A percentile compares a stretch with the other conserved stretches of the same genome.
These are phyloP conservation scores for Aspergillus cavernicola DNA, from an alignment of 495 filamentous ascomycete species.

Conservation along the genomic window DNA sequence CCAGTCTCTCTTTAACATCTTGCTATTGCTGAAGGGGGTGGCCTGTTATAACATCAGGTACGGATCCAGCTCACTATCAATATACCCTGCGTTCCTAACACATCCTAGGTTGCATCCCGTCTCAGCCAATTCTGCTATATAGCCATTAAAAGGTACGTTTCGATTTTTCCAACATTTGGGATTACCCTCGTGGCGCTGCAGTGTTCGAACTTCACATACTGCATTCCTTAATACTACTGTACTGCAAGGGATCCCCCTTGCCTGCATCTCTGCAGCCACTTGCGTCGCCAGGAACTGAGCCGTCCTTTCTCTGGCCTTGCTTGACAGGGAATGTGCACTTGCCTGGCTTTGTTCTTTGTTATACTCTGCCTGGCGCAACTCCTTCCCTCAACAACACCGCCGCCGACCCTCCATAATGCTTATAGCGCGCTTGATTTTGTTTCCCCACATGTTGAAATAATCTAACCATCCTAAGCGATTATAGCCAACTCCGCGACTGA, in stretches of 20 bases:
- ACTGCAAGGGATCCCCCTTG: slow-evolving; percentile 20
- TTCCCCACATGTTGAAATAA: slow-evolving; percentile 3
- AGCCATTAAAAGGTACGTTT: slow-evolving; percentile 6
- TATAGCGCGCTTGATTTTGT: not conserved
- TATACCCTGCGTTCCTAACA: slow-evolving; percentile 5
- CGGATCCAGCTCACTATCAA: not conserved
- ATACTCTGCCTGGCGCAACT: not conserved
- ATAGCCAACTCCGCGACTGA: slow-evolving; percentile 12
- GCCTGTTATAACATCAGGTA: slow-evolving; percentile 5
- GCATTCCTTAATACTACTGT: not conserved
- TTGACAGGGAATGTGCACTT: not conserved
- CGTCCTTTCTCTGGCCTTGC: not conserved
- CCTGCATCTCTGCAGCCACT: slow-evolving; percentile 14
- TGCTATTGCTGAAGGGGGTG: not conserved
- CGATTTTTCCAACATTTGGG: not conserved
- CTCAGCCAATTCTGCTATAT: not conserved
- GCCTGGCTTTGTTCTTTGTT: slow-evolving; percentile 12
- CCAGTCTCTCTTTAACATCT: not conserved
- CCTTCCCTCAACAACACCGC: not conserved
- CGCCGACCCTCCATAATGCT: not conserved
- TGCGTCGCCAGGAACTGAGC: slow-evolving; percentile 2
- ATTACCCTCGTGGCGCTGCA: too few relatives aligned
- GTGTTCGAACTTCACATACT: too few relatives aligned
- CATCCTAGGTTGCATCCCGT: slow-evolving; percentile 5
- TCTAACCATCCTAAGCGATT: slow-evolving; percentile 19